These are phyloP conservation scores for Geoglossum glabrum DNA, from an alignment of 495 filamentous ascomycete species.

Conservation along the genomic window DNA sequence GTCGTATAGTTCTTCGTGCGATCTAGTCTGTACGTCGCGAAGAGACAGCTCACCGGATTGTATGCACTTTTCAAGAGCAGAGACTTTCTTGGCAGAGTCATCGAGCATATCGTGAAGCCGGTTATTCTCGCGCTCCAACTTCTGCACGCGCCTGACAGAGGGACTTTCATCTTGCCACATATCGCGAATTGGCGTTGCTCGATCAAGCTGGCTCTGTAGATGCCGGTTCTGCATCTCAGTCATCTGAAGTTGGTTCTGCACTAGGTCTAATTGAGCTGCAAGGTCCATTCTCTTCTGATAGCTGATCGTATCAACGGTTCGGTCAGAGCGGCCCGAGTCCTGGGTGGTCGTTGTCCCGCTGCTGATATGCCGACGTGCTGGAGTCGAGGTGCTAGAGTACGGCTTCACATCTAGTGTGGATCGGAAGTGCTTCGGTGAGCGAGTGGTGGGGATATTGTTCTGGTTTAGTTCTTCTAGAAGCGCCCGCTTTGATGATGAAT, in stretches of 20 bases:
- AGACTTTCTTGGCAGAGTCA: conserved; percentile 85
- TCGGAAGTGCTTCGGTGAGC: conserved; percentile 57
- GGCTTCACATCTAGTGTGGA: conserved; percentile 52
- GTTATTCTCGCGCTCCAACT: conserved; percentile 81
- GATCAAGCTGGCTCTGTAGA: conserved; percentile 70
- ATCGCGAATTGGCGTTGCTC: conserved; percentile 34
- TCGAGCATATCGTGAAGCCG: conserved; percentile 89
- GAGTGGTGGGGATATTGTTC: conserved; percentile 57
- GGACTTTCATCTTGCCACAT: conserved; percentile 65
- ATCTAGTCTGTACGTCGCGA: conserved; percentile 80
- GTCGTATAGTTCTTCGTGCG: conserved; percentile 87
- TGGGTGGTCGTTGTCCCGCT: conserved; percentile 36
- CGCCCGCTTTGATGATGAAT: conserved; percentile 50
- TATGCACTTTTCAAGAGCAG: conserved; percentile 69
- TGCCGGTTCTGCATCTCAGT: conserved; percentile 93
- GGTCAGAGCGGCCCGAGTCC: conserved; percentile 73
- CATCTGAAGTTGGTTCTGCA: conserved; percentile 90
- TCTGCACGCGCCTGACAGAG: conserved; percentile 63
- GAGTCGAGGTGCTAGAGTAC: conserved; percentile 55
- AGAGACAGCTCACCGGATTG: conserved; percentile 75
- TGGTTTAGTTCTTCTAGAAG: conserved; percentile 73
- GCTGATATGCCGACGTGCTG: conserved; percentile 48
- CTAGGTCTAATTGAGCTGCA: conserved; percentile 72
- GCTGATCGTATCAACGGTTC: conserved; percentile 71
- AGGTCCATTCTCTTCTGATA: conserved; percentile 84